Evolutionary conservation across 352 stramenopile genomes (phyloP).

Genomic region (Globisporangium cystogenes): DNA sequence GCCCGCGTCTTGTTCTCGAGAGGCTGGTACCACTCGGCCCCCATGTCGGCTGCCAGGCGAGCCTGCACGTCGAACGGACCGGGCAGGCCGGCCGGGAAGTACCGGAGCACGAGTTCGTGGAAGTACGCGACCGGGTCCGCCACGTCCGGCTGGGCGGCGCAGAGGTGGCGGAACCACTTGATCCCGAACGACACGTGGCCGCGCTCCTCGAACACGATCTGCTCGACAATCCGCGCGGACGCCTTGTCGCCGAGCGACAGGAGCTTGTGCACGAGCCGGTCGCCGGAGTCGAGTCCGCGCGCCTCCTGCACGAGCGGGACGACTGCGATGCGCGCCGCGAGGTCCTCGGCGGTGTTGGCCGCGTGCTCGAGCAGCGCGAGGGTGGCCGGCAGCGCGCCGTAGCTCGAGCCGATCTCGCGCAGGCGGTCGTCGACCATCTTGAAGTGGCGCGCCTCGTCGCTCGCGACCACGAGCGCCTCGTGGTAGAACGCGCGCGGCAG

Average conservation of each 20-base stretch:
- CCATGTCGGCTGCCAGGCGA: slow-evolving; percentile 65
- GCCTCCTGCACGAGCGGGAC: slow-evolving; percentile 82
- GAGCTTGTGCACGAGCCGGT: slow-evolving; percentile 67
- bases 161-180: slow-evolving; percentile 76
- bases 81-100: slow-evolving; percentile 71
- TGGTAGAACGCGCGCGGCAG: slow-evolving; percentile 61
- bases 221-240: slow-evolving; percentile 62
- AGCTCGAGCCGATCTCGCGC: slow-evolving; percentile 50
- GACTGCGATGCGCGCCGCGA: slow-evolving; percentile 70
- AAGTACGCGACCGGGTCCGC: slow-evolving; percentile 64
- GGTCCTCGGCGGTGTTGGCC: slow-evolving; percentile 53
- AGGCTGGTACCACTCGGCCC: slow-evolving; percentile 59
- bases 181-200: slow-evolving; percentile 71
- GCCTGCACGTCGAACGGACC: slow-evolving; percentile 75
- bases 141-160: slow-evolving; percentile 24
- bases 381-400: slow-evolving; percentile 64
- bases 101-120: slow-evolving; percentile 70
- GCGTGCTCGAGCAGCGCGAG: slow-evolving; percentile 66
- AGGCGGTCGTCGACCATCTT: slow-evolving; percentile 64
- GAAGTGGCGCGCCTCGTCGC: slow-evolving; percentile 80
- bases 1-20: slow-evolving; percentile 45
- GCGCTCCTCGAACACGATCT: slow-evolving; percentile 79
- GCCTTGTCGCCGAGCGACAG: slow-evolving; percentile 57
- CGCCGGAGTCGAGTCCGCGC: slow-evolving; percentile 67
- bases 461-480: slow-evolving; percentile 66